Evolutionary conservation across 2,329 filamentous ascomycete genomes (phyloP).

Genomic region (Bipolaris cookei): DNA sequence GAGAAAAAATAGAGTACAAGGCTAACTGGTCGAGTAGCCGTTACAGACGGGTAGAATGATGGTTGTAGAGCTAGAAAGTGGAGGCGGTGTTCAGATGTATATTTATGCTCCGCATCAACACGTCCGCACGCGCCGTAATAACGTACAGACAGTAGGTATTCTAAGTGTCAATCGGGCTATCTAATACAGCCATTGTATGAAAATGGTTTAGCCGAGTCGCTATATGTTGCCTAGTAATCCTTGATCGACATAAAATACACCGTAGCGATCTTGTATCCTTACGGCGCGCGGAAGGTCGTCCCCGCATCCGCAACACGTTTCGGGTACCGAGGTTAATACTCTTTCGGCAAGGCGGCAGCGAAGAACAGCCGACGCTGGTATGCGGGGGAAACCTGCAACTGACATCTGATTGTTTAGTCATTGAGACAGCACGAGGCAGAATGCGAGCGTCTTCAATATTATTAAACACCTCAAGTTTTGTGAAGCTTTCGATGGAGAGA

Average conservation of each 20-base stretch:
- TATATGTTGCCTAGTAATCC: too few species aligned
- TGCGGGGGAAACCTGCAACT: background rate
- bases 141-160: conserved; percentile 6
- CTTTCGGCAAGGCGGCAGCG: conserved; percentile 22
- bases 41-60: conserved; percentile 1
- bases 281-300: conserved; percentile 16
- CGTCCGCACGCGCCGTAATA: conserved; percentile 15
- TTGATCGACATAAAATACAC: too few species aligned
- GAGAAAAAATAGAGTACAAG: background rate
- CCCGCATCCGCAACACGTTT: conserved; percentile 24
- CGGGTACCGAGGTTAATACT: conserved; percentile 35
- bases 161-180: too few species aligned
- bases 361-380: background rate
- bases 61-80: background rate
- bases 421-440: background rate
- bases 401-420: background rate
- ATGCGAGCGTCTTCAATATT: background rate
- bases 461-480: too few species aligned
- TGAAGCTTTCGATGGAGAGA: too few species aligned
- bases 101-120: conserved; percentile 4
- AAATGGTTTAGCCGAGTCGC: too few species aligned
- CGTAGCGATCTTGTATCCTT: too few species aligned
- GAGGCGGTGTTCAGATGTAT: background rate
- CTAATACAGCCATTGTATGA: too few species aligned
- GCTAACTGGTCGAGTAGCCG: conserved; percentile 8